Evolutionary conservation across 495 filamentous ascomycete genomes (phyloP).

Genomic region (Oidiodendron maius): DNA sequence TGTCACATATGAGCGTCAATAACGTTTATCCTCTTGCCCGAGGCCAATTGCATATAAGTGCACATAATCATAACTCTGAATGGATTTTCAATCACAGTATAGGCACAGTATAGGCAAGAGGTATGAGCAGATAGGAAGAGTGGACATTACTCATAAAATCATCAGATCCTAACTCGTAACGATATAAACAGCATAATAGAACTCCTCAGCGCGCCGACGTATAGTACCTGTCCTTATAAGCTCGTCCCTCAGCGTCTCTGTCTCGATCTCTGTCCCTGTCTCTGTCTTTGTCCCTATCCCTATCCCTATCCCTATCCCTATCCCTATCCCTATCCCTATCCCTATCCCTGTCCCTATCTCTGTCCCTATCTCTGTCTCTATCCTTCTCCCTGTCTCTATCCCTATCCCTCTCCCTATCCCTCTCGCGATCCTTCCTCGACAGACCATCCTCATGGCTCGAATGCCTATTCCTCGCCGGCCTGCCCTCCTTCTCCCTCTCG

Average conservation of each 20-base stretch:
- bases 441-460: too few relatives aligned
- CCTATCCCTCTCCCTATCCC: conserved; percentile 9
- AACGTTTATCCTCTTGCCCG: too few relatives aligned
- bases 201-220: background rate
- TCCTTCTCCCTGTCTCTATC: background rate
- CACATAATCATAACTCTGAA: too few relatives aligned
- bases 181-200: background rate
- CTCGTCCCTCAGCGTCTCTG: conserved; percentile 19
- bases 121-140: too few relatives aligned
- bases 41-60: too few relatives aligned
- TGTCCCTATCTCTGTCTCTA: conserved; percentile 8
- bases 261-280: conserved; percentile 5
- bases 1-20: too few relatives aligned
- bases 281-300: conserved; percentile 3
- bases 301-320: conserved; percentile 4
- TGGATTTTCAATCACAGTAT: too few relatives aligned
- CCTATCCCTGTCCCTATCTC: conserved; percentile 6
- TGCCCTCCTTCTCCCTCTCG: background rate
- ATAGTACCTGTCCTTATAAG: too few relatives aligned
- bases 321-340: conserved; percentile 10
- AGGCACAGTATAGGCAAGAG: too few relatives aligned
- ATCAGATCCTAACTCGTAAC: background rate
- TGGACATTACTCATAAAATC: background rate
- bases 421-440: background rate
- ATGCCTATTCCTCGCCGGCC: too few relatives aligned